phyloP scores from a whole-genome alignment of 495 filamentous ascomycete genomes.

The Aspergillus cristatus region DNA sequence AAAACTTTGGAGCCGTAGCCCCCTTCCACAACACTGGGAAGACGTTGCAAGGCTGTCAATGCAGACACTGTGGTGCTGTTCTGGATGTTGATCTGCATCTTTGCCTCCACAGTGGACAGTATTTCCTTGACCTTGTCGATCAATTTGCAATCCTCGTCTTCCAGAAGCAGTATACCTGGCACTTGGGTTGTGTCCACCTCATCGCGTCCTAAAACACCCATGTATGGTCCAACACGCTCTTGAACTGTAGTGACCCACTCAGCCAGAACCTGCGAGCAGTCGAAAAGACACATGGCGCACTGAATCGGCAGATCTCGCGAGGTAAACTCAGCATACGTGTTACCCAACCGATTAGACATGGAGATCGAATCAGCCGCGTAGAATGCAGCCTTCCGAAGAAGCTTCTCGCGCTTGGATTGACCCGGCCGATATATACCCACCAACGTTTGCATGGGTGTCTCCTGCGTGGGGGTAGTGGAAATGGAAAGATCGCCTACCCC shows the following conservation, averaged over 20 bases:
- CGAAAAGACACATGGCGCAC: conserved; percentile 87
- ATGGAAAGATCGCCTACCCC: conserved; percentile 35
- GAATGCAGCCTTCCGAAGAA: conserved; percentile 86
- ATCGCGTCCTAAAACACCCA: conserved; percentile 80
- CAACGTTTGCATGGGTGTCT: conserved; percentile 25
- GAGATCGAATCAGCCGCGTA: conserved; percentile 89
- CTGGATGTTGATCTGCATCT: conserved; percentile 55
- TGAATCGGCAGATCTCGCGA: conserved; percentile 88
- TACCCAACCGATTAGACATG: conserved; percentile 80
- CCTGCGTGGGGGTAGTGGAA: conserved; percentile 33
- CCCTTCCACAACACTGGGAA: conserved; percentile 51
- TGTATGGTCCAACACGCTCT: conserved; percentile 80
- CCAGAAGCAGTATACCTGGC: conserved; percentile 78
- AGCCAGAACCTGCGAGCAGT: conserved; percentile 93
- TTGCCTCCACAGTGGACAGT: conserved; percentile 66
- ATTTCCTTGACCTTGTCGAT: conserved; percentile 79
- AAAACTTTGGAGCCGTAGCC: conserved; percentile 84
- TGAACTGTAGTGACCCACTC: conserved; percentile 96
- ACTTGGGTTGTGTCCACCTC: conserved; percentile 67
- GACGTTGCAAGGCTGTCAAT: conserved; percentile 40
- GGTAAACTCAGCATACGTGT: conserved; percentile 77
- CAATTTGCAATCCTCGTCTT: conserved; percentile 86
- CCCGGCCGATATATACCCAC: conserved; percentile 25
- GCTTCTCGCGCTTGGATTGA: conserved; percentile 66
- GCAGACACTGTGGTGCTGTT: conserved; percentile 37